Percentiles rank a stretch among this genome's conserved stretches.
These are phyloP conservation scores for Pharus latifolius DNA, from an alignment of 176 grass and related monocot genomes.

Conservation along the genomic window DNA sequence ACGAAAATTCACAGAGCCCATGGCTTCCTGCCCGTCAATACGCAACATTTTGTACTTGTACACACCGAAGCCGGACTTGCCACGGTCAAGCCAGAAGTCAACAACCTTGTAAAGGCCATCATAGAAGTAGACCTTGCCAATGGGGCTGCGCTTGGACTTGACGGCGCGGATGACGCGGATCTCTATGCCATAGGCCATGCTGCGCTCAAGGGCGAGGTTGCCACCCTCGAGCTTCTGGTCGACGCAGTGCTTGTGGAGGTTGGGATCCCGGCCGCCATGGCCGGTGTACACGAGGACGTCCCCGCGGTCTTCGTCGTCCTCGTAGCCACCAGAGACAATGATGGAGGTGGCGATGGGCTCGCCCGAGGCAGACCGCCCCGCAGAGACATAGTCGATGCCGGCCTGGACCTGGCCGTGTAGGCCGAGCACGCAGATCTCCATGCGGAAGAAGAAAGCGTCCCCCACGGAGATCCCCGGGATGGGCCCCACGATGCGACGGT, in stretches of 20 bases:
- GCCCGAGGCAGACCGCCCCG: constrained; percentile 46
- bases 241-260: constrained; percentile 54
- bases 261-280: constrained; percentile 80
- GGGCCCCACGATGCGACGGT: constrained; percentile 75
- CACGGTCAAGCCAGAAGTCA: constrained; percentile 71
- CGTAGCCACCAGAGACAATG: constrained; percentile 93
- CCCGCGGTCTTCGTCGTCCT: constrained; percentile 90
- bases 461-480: constrained; percentile 80
- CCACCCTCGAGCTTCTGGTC: constrained; percentile 81
- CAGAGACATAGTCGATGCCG: constrained; percentile 71
- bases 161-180: constrained; percentile 81
- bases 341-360: constrained; percentile 91
- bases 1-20: constrained; percentile 68
- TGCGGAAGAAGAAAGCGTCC: constrained; percentile 86
- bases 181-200: constrained; percentile 94
- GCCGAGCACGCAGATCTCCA: constrained; percentile 86
- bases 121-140: constrained; percentile 81
- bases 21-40: constrained; percentile 84
- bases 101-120: constrained; percentile 95
- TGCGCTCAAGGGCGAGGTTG: constrained; percentile 87
- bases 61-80: constrained; percentile 81
- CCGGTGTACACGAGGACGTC: constrained; percentile 86
- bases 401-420: constrained; percentile 93
- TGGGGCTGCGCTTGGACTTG: constrained; percentile 34
- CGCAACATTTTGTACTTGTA: constrained; percentile 91